Evolutionary conservation across 106 monocot species (phyloP).

Genomic region (Agapanthus africanus): DNA sequence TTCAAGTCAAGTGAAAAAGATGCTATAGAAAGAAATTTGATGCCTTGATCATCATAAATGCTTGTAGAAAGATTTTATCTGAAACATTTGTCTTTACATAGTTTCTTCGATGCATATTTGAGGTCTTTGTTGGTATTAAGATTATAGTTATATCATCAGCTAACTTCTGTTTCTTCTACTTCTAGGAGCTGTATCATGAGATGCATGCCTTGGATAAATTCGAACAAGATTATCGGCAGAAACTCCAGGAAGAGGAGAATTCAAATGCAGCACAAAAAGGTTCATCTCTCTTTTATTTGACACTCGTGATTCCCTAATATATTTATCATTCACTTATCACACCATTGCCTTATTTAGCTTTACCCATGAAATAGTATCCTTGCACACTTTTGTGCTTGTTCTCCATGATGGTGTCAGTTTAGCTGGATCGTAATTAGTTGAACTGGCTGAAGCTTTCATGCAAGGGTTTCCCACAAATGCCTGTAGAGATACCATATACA

Average conservation of each 20-base stretch:
- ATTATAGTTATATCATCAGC: not conserved
- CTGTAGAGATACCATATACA: no score
- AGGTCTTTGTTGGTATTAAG: not conserved
- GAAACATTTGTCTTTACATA: not conserved
- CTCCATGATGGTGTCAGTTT: no score
- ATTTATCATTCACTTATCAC: not conserved
- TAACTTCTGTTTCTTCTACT: no score
- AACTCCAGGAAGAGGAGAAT: slow-evolving; percentile 64
- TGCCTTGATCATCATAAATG: not conserved
- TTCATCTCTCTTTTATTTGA: slow-evolving; percentile 12
- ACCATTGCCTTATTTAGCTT: not conserved
- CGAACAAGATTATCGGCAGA: slow-evolving; percentile 74
- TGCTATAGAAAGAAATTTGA: not conserved
- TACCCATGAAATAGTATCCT: not conserved
- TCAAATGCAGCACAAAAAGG: slow-evolving; percentile 50
- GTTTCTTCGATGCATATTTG: not conserved
- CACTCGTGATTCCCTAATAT: not conserved
- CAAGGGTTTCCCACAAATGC: no score
- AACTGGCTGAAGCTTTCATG: no score
- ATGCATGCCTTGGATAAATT: slow-evolving; percentile 86
- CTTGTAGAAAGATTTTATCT: not conserved
- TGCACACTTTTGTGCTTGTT: no score
- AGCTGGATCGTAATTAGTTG: no score
- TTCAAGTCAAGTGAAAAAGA: not conserved
- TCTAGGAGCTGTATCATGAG: slow-evolving; percentile 91